Percentiles rank a stretch among this genome's conserved stretches.
These are phyloP conservation scores for Spathaspora girioi DNA, from an alignment of 805 yeast species.

Conservation along the genomic window DNA sequence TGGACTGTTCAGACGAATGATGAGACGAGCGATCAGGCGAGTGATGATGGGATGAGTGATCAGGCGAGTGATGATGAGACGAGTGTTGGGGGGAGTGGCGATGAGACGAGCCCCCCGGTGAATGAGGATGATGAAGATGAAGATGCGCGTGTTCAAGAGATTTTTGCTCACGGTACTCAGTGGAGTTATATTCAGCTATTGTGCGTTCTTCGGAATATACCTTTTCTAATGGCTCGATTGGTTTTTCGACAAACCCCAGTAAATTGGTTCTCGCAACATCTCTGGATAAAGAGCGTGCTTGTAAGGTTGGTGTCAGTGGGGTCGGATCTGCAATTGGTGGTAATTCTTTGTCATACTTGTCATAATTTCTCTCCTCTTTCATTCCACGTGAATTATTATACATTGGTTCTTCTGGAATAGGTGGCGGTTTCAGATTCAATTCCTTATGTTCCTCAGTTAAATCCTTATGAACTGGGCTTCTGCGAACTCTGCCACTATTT, in stretches of 20 bases:
- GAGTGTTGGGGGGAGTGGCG: conserved; percentile 7
- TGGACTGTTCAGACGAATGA: background rate
- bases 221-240: background rate
- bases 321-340: conserved; percentile 6
- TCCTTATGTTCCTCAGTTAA: background rate
- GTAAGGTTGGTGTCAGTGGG: background rate
- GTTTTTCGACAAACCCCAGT: background rate
- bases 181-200: background rate
- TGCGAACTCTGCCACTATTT: background rate
- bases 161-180: background rate
- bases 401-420: background rate
- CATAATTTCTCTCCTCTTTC: background rate
- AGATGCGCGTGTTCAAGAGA: conserved; percentile 3
- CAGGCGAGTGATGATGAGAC: background rate
- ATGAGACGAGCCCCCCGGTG: background rate
- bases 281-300: background rate
- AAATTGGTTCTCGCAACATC: background rate
- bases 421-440: background rate
- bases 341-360: background rate
- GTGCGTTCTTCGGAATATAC: background rate
- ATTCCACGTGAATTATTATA: no score
- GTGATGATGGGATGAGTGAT: background rate
- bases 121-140: background rate
- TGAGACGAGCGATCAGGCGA: background rate
- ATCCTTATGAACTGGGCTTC: background rate